phyloP scores from a whole-genome alignment of 2,329 filamentous ascomycete species.

The Orbilia javanica region DNA sequence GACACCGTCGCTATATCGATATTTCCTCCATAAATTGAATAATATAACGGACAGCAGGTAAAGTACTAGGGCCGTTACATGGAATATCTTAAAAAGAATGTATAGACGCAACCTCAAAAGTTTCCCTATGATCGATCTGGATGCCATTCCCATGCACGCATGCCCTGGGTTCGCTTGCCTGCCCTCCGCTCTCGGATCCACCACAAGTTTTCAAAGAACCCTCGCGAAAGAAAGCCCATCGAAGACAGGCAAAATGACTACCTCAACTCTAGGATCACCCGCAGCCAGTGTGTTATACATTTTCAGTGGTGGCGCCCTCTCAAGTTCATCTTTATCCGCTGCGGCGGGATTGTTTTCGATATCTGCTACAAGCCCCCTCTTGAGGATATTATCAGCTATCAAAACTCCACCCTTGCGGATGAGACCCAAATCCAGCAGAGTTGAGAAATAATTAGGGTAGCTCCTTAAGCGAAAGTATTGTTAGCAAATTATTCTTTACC shows the following conservation, averaged over 20 bases:
- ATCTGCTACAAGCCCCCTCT: constrained; percentile 69
- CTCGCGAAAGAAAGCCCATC: constrained; percentile 64
- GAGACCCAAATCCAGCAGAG: constrained; percentile 62
- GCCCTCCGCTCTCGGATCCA: no score
- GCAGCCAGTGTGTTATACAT: constrained; percentile 64
- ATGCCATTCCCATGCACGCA: no score
- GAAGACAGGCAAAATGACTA: constrained; percentile 65
- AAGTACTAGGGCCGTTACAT: no score
- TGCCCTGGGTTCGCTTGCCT: no score
- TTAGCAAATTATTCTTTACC: constrained; percentile 44
- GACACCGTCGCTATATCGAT: no score
- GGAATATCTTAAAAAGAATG: no score
- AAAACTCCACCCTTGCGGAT: constrained; percentile 69
- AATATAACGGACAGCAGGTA: no score
- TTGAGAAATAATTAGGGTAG: constrained; percentile 58
- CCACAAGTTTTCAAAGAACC: no score
- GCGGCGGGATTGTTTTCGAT: constrained; percentile 63
- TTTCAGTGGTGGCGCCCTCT: constrained; percentile 61
- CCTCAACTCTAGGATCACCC: constrained; percentile 63
- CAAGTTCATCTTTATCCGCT: constrained; percentile 28
- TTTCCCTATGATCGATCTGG: no score
- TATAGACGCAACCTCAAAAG: no score
- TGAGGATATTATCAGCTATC: constrained; percentile 71
- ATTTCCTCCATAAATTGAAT: no score
- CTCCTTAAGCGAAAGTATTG: constrained; percentile 32